These are phyloP conservation scores for Phialophora tarda DNA, from an alignment of 2,329 filamentous ascomycete species.

Conservation along the genomic window DNA sequence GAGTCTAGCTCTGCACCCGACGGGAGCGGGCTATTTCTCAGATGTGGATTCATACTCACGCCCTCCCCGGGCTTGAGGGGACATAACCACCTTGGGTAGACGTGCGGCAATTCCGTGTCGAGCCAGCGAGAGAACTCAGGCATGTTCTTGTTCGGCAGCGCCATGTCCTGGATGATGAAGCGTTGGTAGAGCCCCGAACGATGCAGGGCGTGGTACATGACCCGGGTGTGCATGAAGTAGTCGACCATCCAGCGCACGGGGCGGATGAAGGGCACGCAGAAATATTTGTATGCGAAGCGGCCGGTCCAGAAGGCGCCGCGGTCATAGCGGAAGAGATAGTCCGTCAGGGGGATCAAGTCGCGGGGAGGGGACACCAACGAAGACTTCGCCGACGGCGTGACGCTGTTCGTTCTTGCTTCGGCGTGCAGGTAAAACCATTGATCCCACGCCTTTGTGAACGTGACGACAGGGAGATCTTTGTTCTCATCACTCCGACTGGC, in stretches of 20 bases:
- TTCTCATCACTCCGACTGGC: conserved; percentile 50
- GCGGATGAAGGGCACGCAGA: conserved; percentile 64
- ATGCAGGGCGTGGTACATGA: conserved; percentile 68
- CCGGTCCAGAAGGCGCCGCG: conserved; percentile 70
- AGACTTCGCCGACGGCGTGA: background rate
- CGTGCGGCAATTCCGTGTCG: conserved; percentile 47
- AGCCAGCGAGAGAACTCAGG: conserved; percentile 61
- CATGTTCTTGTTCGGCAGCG: conserved; percentile 60
- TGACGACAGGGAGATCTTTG: conserved; percentile 23
- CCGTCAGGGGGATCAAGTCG: conserved; percentile 44
- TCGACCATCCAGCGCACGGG: conserved; percentile 65
- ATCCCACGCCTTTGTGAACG: conserved; percentile 46
- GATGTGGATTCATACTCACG: conserved; percentile 32
- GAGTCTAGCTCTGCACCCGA: background rate
- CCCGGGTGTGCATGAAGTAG: conserved; percentile 65
- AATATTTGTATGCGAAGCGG: conserved; percentile 65
- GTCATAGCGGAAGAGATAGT: conserved; percentile 58
- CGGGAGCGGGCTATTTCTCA: background rate
- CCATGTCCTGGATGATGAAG: conserved; percentile 68
- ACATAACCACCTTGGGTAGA: conserved; percentile 66
- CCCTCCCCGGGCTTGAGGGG: conserved; percentile 47
- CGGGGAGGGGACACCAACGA: background rate
- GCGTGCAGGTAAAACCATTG: conserved; percentile 59
- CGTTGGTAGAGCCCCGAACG: conserved; percentile 60
- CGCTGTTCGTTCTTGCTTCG: conserved; percentile 24